phyloP scores from a whole-genome alignment of 306 rosid species.

The Pterocarpus macrocarpus region DNA sequence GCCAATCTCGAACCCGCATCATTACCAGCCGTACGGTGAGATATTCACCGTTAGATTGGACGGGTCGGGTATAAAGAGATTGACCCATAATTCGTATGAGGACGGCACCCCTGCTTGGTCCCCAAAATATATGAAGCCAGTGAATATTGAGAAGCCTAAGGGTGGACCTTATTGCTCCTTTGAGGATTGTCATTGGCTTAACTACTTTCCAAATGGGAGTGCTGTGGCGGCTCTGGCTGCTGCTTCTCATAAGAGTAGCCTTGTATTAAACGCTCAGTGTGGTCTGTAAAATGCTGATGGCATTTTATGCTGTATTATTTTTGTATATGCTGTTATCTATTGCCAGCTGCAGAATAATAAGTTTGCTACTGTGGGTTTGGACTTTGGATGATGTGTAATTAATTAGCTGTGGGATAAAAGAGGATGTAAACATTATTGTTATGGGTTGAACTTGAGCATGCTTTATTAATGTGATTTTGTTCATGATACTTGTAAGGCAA shows the following conservation, averaged over 20 bases:
- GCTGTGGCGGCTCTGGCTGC: not conserved
- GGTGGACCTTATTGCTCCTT: constrained; percentile 66
- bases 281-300: constrained; percentile 15
- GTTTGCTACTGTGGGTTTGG: not conserved
- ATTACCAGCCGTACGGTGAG: constrained; percentile 87
- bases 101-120: constrained; percentile 91
- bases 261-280: constrained; percentile 44
- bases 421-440: constrained; percentile 9
- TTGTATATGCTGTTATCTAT: not conserved
- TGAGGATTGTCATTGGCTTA: constrained; percentile 83
- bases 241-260: not conserved
- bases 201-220: constrained; percentile 41
- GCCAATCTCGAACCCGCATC: constrained; percentile 89
- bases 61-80: constrained; percentile 70
- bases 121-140: constrained; percentile 56
- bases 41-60: constrained; percentile 71
- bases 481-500: not conserved
- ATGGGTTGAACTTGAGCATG: not conserved
- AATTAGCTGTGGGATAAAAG: not conserved
- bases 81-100: constrained; percentile 83
- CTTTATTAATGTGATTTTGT: constrained; percentile 2
- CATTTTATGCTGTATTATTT: not conserved
- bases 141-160: constrained; percentile 54
- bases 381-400: not conserved
- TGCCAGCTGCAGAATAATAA: not conserved